phyloP scores from a whole-genome alignment of 331 rosid species.

The Phaseolus coccineus region DNA sequence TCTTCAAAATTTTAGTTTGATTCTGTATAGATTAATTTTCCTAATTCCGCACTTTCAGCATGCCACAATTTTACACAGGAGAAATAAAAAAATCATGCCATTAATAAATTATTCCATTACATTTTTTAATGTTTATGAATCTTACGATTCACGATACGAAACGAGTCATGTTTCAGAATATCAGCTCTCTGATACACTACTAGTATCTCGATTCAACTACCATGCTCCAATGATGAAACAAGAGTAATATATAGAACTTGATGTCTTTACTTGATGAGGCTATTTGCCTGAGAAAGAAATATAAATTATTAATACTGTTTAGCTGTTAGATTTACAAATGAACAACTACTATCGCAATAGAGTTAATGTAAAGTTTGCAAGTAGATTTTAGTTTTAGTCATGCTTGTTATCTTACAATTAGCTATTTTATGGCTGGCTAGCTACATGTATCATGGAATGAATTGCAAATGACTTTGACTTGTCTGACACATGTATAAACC shows the following conservation, averaged over 20 bases:
- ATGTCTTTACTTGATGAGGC: conserved; percentile 34
- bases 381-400: neutral
- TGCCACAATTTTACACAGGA: neutral
- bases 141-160: too few species aligned
- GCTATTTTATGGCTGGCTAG: neutral
- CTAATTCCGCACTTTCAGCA: neutral
- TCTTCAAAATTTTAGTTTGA: conserved; percentile 28
- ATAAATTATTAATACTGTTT: neutral
- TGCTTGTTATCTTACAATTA: neutral
- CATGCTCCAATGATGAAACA: neutral
- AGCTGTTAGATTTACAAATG: conserved; percentile 11
- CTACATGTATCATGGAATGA: neutral
- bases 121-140: too few species aligned
- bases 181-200: too few species aligned
- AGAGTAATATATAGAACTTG: neutral
- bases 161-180: too few species aligned
- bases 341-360: conserved; percentile 8
- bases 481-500: neutral
- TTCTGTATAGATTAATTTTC: conserved; percentile 18
- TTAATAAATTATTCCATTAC: neutral
- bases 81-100: neutral
- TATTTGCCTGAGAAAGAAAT: neutral
- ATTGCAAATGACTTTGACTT: neutral
- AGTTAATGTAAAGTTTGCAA: conserved; percentile 1
- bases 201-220: too few species aligned